Evolutionary conservation across 352 stramenopile genomes (phyloP).

Genomic region (Blastocystis sp.): DNA sequence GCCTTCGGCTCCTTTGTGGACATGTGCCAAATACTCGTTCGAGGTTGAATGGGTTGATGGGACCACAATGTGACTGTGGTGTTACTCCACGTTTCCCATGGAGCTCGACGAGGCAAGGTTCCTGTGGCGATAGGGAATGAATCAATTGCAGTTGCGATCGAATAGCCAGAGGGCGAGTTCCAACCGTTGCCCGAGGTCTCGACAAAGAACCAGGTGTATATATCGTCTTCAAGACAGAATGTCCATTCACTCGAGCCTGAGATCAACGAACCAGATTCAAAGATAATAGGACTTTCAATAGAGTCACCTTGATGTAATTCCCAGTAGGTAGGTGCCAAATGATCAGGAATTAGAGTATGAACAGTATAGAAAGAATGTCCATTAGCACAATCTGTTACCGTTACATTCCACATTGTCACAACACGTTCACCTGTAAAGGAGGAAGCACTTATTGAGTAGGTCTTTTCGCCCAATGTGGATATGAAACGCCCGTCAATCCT

Average conservation of each 20-base stretch:
- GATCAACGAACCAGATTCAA: background rate
- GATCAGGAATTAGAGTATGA: background rate
- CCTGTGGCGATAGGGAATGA: background rate
- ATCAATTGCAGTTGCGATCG: background rate
- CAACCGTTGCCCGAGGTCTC: slow-evolving; percentile 1
- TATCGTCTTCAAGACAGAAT: background rate
- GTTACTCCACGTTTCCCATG: background rate
- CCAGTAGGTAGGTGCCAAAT: background rate
- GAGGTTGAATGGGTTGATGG: slow-evolving; percentile 5
- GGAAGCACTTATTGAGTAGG: no score
- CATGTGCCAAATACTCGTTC: background rate
- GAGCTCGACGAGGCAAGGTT: background rate
- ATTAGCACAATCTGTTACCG: background rate
- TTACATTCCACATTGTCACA: background rate
- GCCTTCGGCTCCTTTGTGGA: background rate
- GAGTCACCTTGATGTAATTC: background rate
- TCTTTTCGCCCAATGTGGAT: no score
- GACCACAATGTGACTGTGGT: background rate
- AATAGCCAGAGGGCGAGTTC: background rate
- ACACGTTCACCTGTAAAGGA: no score
- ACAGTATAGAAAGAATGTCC: background rate
- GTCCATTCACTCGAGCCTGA: background rate
- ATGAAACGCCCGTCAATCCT: no score
- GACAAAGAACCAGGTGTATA: slow-evolving; percentile 6
- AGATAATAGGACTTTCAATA: background rate